These are phyloP conservation scores for Oryza meridionalis DNA, from an alignment of 176 grass and related monocot genomes.

Conservation along the genomic window DNA sequence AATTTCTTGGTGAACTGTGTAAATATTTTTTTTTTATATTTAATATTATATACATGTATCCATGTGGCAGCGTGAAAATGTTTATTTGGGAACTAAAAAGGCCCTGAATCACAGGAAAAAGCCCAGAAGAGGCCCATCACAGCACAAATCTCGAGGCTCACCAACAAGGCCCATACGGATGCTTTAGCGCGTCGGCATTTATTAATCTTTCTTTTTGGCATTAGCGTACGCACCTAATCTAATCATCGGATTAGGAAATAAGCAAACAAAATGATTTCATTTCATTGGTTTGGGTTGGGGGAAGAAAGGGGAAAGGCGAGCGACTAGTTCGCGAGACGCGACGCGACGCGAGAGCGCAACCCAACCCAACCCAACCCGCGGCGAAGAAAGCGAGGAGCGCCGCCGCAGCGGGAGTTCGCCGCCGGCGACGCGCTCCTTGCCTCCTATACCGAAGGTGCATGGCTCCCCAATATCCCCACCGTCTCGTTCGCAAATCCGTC, in stretches of 20 bases:
- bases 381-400: slow-evolving; percentile 21
- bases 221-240: neutral
- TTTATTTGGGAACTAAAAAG: too few relatives aligned
- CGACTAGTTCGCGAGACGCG: slow-evolving; percentile 16
- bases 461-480: neutral
- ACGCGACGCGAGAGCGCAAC: slow-evolving; percentile 17
- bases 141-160: too few relatives aligned
- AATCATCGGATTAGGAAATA: neutral
- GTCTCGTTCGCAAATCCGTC: slow-evolving; percentile 19
- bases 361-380: neutral
- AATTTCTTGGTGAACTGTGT: too few relatives aligned
- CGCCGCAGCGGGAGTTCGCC: slow-evolving; percentile 27
- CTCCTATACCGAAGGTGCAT: slow-evolving; percentile 33
- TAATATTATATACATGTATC: too few relatives aligned
- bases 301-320: neutral
- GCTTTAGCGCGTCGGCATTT: neutral
- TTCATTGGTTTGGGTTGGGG: neutral
- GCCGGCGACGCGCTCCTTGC: neutral
- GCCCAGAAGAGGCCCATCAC: neutral
- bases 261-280: neutral
- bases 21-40: too few relatives aligned
- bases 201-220: neutral
- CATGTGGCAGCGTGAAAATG: too few relatives aligned
- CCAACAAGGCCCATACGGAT: neutral
- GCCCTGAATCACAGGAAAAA: too few relatives aligned